Base-by-base conservation (phyloP, 192 early-diverging fungal species). In the Backusella luteola region DNA sequence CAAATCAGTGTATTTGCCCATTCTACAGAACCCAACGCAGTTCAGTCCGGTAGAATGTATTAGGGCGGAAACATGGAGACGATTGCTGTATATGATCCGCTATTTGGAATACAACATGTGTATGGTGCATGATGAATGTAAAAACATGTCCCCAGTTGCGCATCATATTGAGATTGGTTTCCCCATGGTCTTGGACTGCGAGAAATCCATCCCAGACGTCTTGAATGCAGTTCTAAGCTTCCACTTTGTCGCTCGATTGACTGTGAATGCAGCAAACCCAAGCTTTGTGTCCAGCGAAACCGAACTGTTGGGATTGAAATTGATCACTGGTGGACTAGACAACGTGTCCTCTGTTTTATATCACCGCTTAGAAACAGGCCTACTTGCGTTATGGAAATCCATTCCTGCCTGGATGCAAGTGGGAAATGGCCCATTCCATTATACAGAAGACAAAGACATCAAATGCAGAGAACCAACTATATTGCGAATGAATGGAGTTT, bases 31-130 rank as follows among this genome's bases (percentile, higher is more conserved):
- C 29, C 38, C 68, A 36, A 19, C 17, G 1, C 35, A 69, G 19
- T 38, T 49, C 19, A 39, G 17, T 69, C 26, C 41, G 5, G 41
- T 76, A 1, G 49, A 26, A 29, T 34, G 39, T 12, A 39, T 41
- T 26, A 32, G 63, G 1, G 78, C 78, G 7, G 78, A 80, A 42
- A 71, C 78, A 2, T 80, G 78, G 78, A 42, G 69, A 12, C 78
- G 78, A 19, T 4, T 76, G 42, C 73, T 69, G n/a, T 76, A 76
- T 15, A 23, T 66, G n/a, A 66, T 72, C 36, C 67, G 78, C 12
- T 71, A 71, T 63, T 32, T 76, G 39, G 74, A 76, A 67, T 36
- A 66, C 8, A 72, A 67, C 39, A 26, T 80, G 44, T 66, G 59
- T 42, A 76, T 70, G 29, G 34, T 73, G 26, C 53, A 66, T 39